Percentiles rank a stretch among this genome's conserved stretches.
phyloP scores from a whole-genome alignment of 345 rosid species.

The Boechera retrofracta region DNA sequence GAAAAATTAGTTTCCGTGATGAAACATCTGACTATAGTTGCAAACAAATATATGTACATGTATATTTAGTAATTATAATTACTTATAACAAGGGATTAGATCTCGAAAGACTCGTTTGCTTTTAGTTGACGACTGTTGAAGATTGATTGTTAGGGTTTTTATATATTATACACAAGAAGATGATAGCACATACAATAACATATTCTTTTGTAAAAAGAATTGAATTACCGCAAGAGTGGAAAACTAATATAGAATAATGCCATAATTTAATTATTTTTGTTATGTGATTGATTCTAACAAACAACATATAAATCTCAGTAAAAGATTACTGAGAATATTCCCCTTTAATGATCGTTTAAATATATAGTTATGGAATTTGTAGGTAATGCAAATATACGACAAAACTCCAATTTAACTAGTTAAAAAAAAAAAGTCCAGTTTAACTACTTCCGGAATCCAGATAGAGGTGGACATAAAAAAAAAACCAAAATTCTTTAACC shows the following conservation, averaged over 20 bases:
- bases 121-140: background rate
- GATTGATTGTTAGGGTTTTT: background rate
- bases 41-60: background rate
- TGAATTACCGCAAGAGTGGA: background rate
- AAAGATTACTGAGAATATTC: background rate
- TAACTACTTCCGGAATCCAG: no score
- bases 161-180: background rate
- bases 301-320: no score
- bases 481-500: no score
- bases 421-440: no score
- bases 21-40: constrained; percentile 26
- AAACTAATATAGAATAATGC: background rate
- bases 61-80: background rate
- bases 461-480: no score
- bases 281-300: background rate
- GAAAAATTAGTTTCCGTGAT: constrained; percentile 35
- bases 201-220: constrained; percentile 24
- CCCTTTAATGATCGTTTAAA: background rate
- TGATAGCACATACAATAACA: constrained; percentile 6
- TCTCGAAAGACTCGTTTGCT: background rate
- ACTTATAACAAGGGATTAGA: constrained; percentile 8
- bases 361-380: no score
- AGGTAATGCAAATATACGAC: no score
- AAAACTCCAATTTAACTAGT: no score
- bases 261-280: no score